Percentiles rank a stretch among this genome's conserved stretches.
These are phyloP conservation scores for Eimeria maxima DNA, from an alignment of 169 alveolate species.

Conservation along the genomic window DNA sequence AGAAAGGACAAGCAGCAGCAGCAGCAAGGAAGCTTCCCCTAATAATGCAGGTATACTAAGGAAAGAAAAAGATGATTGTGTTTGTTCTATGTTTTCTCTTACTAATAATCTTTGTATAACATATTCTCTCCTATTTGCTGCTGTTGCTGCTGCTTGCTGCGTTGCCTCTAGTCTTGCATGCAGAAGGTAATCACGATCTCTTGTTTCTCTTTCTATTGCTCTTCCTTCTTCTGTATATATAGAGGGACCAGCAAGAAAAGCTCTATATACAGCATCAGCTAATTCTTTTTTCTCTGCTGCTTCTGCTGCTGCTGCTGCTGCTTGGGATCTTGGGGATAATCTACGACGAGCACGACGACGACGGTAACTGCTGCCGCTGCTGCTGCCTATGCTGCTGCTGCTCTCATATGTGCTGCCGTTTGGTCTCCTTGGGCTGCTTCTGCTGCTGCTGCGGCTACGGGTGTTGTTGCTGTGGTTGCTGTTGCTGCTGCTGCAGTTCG, in stretches of 20 bases:
- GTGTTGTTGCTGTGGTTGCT: not conserved
- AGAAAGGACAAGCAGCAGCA: no score
- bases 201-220: not conserved
- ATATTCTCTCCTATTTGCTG: no score
- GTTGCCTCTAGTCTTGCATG: no score
- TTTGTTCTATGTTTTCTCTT: no score
- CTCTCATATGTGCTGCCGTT: not conserved
- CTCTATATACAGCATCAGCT: not conserved
- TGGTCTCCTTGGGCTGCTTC: not conserved
- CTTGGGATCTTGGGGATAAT: not conserved
- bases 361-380: not conserved
- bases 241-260: not conserved
- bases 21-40: no score
- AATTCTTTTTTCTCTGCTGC: not conserved
- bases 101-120: no score
- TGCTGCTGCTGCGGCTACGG: not conserved
- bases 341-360: not conserved
- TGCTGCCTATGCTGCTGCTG: conserved; percentile 26
- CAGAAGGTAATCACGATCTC: no score
- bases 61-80: no score
- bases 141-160: no score
- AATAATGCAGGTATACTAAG: no score
- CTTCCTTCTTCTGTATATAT: not conserved
- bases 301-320: not conserved
- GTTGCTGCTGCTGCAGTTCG: no score